These are phyloP conservation scores for Fusarium euwallaceae DNA, from an alignment of 2,329 filamentous ascomycete genomes.

Conservation along the genomic window DNA sequence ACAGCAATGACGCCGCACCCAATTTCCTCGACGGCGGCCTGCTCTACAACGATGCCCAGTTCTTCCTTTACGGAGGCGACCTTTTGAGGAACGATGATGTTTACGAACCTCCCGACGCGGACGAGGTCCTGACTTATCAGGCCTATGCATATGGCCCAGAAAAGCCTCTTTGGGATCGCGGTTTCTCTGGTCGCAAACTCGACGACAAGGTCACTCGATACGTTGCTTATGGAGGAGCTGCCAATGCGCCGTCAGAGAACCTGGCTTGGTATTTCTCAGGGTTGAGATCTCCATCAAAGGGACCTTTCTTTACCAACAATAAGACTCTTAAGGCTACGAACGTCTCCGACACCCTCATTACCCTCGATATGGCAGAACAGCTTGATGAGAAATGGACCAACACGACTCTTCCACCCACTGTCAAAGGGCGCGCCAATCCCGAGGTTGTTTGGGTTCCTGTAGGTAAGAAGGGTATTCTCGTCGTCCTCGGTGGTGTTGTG, in stretches of 20 bases:
- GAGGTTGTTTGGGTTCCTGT: constrained; percentile 84
- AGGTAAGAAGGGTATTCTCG: constrained; percentile 79
- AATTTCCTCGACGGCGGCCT: constrained; percentile 74
- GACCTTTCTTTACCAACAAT: constrained; percentile 59
- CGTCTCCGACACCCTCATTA: constrained; percentile 69
- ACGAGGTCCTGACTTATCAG: constrained; percentile 65
- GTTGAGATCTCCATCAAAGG: constrained; percentile 63
- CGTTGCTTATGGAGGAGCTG: constrained; percentile 73
- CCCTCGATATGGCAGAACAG: constrained; percentile 70
- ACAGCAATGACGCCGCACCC: constrained; percentile 65
- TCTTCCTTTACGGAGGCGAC: constrained; percentile 73
- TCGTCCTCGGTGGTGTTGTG: constrained; percentile 82
- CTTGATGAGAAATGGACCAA: constrained; percentile 68
- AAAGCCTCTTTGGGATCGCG: constrained; percentile 57
- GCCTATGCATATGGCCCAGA: constrained; percentile 64
- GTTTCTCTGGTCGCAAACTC: constrained; percentile 59
- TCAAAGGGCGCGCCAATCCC: constrained; percentile 70
- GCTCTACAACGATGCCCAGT: constrained; percentile 73
- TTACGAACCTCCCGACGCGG: constrained; percentile 54
- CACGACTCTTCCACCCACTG: constrained; percentile 60
- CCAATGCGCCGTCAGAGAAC: constrained; percentile 77
- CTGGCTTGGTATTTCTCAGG: constrained; percentile 80
- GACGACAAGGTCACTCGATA: constrained; percentile 68
- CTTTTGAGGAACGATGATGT: constrained; percentile 54
- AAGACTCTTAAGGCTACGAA: constrained; percentile 57